phyloP scores from a whole-genome alignment of 1,284 basidiomycete species.

The Crucibulum parvulum region DNA sequence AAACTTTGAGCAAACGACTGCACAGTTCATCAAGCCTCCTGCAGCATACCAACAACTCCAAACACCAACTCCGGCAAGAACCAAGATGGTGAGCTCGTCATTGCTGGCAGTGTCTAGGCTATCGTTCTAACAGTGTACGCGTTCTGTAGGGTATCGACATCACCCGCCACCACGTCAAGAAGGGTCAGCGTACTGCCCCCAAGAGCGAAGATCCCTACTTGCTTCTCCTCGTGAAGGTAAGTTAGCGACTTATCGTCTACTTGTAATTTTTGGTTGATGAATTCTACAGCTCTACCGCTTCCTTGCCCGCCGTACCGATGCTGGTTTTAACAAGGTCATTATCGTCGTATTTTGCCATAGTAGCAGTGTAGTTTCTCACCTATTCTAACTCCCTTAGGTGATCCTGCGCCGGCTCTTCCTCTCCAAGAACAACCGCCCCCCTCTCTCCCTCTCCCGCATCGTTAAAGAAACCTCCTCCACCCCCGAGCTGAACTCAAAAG shows the following conservation, averaged over 20 bases:
- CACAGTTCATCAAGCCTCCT: constrained; percentile 66
- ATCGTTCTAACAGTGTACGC: constrained; percentile 15
- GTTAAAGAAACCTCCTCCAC: constrained; percentile 80
- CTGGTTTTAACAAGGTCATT: constrained; percentile 93
- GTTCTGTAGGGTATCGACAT: constrained; percentile 93
- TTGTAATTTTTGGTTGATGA: constrained; percentile 11
- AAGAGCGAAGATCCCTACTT: constrained; percentile 99
- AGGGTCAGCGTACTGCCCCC: constrained; percentile 93
- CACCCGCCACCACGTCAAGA: constrained; percentile 98
- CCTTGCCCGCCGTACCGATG: constrained; percentile 96
- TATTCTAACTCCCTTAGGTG: constrained; percentile 53
- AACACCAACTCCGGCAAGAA: constrained; percentile 60
- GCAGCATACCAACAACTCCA: constrained; percentile 41
- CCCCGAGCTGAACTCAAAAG: constrained; percentile 80
- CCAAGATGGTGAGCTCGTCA: constrained; percentile 79
- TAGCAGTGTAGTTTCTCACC: not conserved
- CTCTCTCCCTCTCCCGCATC: constrained; percentile 93
- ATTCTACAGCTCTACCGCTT: constrained; percentile 92
- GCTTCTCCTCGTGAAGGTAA: constrained; percentile 96
- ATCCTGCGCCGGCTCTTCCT: constrained; percentile 97
- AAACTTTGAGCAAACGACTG: constrained; percentile 49
- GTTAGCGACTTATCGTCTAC: constrained; percentile 19
- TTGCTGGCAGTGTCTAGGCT: constrained; percentile 29
- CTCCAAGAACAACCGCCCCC: constrained; percentile 97
- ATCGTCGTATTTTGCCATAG: not conserved